Percentiles rank a stretch among this genome's conserved stretches.
These are phyloP conservation scores for Arabidopsis hybrid DNA, from an alignment of 441 rosid species.

Conservation along the genomic window DNA sequence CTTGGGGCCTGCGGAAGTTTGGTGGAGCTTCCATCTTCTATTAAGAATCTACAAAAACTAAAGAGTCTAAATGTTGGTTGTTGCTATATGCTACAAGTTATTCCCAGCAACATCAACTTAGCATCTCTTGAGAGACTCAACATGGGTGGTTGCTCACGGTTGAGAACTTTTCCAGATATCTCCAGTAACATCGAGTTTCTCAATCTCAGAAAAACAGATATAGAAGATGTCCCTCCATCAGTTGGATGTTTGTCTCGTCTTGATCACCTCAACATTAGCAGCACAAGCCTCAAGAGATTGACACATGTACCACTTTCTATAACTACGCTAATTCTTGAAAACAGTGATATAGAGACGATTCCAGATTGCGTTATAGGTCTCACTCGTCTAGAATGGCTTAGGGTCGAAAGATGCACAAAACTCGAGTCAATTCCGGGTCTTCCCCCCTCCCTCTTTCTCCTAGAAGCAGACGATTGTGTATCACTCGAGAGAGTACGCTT, in stretches of 20 bases:
- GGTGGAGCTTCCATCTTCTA: conserved; percentile 40
- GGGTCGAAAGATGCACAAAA: not conserved
- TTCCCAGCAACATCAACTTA: not conserved
- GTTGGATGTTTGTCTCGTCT: not conserved
- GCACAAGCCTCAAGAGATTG: not conserved
- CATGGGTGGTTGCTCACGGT: fast-evolving
- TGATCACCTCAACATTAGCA: not conserved
- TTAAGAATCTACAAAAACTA: conserved; percentile 22
- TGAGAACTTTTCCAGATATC: not conserved
- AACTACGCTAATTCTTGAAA: not conserved
- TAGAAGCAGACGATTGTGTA: not conserved
- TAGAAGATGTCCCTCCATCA: not conserved
- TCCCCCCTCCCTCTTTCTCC: not conserved
- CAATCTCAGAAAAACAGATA: not conserved
- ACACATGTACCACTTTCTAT: not conserved
- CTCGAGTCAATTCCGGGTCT: not conserved
- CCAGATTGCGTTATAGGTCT: conserved; percentile 1
- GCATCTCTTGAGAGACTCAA: not conserved
- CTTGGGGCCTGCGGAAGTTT: conserved; percentile 37
- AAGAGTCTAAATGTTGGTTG: not conserved
- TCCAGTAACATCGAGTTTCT: not conserved
- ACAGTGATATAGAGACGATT: not conserved
- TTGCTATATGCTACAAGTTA: conserved; percentile 2
- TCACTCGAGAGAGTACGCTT: not conserved
- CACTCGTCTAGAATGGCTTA: not conserved